A percentile compares a stretch with the other conserved stretches of the same genome.
Evolutionary conservation across 495 filamentous ascomycete species (phyloP).

Genomic region (Immersiella caudata): DNA sequence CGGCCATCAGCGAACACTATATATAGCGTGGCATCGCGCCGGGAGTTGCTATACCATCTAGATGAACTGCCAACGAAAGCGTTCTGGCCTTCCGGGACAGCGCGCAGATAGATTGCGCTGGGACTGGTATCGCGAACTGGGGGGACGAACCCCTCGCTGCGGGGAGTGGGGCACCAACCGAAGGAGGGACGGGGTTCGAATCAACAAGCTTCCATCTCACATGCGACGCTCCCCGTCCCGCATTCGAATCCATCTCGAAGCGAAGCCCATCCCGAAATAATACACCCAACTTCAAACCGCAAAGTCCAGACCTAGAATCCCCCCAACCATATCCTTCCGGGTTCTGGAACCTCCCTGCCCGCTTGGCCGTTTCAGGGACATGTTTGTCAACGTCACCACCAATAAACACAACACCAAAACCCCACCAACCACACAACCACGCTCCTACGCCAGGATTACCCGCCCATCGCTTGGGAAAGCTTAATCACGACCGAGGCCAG

Average conservation of each 20-base stretch:
- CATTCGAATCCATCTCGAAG: neutral
- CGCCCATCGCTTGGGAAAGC: slow-evolving; percentile 5
- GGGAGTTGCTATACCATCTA: neutral
- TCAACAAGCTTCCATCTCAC: neutral
- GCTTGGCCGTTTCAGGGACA: neutral
- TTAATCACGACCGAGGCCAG: neutral
- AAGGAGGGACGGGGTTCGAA: neutral
- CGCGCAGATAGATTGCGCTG: neutral
- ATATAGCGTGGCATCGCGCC: slow-evolving; percentile 1
- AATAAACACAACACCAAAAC: neutral
- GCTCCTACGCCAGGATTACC: neutral
- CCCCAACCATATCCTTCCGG: neutral
- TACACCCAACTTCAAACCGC: neutral
- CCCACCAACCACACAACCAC: neutral
- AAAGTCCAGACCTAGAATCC: neutral
- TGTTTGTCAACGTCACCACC: neutral
- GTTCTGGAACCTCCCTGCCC: no score
- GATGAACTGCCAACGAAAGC: neutral
- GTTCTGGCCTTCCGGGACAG: neutral
- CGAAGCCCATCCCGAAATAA: neutral
- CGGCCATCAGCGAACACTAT: neutral
- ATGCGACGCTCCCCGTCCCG: neutral
- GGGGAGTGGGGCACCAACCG: neutral
- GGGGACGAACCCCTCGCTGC: neutral
- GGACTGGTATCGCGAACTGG: neutral